Percentiles rank a stretch among this genome's conserved stretches.
These are phyloP conservation scores for Umbelopsis sp. DNA, from an alignment of 192 early-diverging fungal genomes.

Conservation along the genomic window DNA sequence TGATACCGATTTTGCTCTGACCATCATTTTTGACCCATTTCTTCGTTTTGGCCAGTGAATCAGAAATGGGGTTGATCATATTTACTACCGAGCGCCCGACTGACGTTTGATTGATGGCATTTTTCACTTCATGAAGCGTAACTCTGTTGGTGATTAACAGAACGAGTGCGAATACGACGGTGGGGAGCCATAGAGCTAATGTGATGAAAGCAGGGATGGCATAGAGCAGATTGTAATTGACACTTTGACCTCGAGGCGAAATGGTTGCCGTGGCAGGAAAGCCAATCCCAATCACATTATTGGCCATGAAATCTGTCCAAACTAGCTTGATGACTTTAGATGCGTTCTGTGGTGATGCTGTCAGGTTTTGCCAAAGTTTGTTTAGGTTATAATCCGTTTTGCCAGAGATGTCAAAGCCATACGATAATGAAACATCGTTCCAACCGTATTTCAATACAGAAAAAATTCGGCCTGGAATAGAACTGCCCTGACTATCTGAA, in stretches of 20 bases:
- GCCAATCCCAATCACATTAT: background rate
- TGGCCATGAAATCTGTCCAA: conserved; percentile 3
- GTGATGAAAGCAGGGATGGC: conserved; percentile 10
- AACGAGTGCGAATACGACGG: background rate
- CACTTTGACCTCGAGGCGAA: background rate
- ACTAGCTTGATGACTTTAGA: background rate
- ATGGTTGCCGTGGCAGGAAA: background rate
- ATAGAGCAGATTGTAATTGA: background rate
- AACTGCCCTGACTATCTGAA: background rate
- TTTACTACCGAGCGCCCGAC: background rate
- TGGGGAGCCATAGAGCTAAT: background rate
- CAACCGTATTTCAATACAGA: background rate
- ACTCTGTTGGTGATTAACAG: background rate
- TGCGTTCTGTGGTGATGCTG: background rate
- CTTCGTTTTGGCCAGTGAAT: background rate
- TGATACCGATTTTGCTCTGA: background rate
- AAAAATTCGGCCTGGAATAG: background rate
- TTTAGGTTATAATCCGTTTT: background rate
- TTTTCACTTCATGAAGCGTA: background rate
- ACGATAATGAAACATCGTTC: no score
- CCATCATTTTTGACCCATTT: background rate
- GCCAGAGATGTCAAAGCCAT: background rate
- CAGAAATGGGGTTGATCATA: conserved; percentile 1
- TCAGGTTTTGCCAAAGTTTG: background rate
- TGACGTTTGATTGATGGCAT: conserved; percentile 3